These are phyloP conservation scores for Boechera retrofracta DNA, from an alignment of 345 rosid species.

Conservation along the genomic window DNA sequence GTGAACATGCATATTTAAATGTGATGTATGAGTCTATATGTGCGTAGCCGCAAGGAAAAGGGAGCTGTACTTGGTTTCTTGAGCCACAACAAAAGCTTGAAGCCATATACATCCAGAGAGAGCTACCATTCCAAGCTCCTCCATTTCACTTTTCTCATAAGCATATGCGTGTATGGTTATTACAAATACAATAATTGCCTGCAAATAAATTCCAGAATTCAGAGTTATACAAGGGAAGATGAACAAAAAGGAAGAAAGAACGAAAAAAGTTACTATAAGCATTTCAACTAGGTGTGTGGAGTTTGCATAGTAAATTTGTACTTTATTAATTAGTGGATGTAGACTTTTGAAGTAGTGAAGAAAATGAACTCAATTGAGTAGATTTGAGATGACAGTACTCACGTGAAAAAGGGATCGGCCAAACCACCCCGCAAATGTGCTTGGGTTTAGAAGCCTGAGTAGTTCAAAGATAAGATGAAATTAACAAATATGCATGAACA, in stretches of 20 bases:
- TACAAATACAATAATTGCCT: constrained; percentile 90
- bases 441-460: constrained; percentile 94
- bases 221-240: constrained; percentile 1
- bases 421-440: constrained; percentile 99
- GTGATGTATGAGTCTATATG: neutral
- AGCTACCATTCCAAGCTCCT: constrained; percentile 93
- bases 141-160: constrained; percentile 93
- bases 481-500: neutral
- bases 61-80: constrained; percentile 86
- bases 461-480: neutral
- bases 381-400: constrained; percentile 44
- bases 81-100: constrained; percentile 92
- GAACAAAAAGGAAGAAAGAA: neutral
- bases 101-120: constrained; percentile 98
- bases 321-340: neutral
- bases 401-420: constrained; percentile 96
- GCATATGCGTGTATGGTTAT: constrained; percentile 88
- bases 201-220: constrained; percentile 44
- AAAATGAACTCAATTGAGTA: neutral
- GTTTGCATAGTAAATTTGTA: neutral
- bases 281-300: constrained; percentile 16
- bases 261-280: neutral
- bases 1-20: neutral
- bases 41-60: constrained; percentile 2
- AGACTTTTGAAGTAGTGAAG: neutral